A percentile compares a stretch with the other conserved stretches of the same genome.
Conservation (phyloP, 2,329 filamentous ascomycete species). For the Acephala macrosclerotiorum region DNA sequence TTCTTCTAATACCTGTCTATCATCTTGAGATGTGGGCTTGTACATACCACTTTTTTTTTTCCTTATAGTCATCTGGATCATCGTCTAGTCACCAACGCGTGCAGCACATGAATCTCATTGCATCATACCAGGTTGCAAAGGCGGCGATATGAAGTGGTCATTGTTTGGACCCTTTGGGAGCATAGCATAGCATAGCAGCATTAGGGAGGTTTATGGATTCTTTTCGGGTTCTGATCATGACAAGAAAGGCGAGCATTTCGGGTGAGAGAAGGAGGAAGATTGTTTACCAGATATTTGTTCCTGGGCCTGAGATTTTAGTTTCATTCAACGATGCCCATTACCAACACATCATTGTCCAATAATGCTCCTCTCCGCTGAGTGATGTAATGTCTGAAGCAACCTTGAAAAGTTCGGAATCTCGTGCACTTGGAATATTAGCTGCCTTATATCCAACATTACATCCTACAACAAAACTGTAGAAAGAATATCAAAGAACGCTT, state of each 20-base stretch:
- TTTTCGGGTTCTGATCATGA: background rate
- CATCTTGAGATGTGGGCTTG: conserved; percentile 6
- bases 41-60: conserved; percentile 23
- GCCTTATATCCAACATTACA: background rate
- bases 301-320: conserved; percentile 1
- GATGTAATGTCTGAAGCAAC: background rate
- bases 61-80: conserved; percentile 26
- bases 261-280: conserved; percentile 5
- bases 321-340: conserved; percentile 14
- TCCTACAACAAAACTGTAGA: background rate
- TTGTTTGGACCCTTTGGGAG: conserved; percentile 29
- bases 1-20: conserved; percentile 23
- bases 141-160: conserved; percentile 28
- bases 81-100: conserved; percentile 24
- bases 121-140: conserved; percentile 28
- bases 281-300: conserved; percentile 2
- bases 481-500: background rate
- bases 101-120: conserved; percentile 26
- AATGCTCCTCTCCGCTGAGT: background rate
- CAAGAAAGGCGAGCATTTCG: conserved; percentile 10
- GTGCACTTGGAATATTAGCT: background rate
- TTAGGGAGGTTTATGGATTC: conserved; percentile 21
- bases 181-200: conserved; percentile 40
- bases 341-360: background rate
- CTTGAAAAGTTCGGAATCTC: background rate